Base-by-base conservation (phyloP, 208 protist species). In the Trypanosoma platydactyli region DNA sequence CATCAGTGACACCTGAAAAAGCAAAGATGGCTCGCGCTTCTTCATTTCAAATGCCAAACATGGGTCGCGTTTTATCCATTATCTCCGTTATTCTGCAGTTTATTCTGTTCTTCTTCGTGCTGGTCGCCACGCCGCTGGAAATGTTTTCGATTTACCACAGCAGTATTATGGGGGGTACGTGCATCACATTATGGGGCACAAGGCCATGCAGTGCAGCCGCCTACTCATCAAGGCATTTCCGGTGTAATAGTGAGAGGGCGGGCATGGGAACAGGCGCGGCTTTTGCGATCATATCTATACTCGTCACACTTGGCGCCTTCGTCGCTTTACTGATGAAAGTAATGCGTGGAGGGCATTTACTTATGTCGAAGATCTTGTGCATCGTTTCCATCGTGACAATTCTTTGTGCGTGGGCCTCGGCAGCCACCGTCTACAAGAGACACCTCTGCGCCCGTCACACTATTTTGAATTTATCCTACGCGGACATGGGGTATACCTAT, bases 201-300 rank as follows among this genome's bases (percentile, higher is more conserved):
- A 70, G 69, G 16, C n/a, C 30, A 35, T 85, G 76, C 52, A 64
- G 62, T 22, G 11, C 18, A 5, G 1, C 29, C 29, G 29, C 25
- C 3, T 58, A 58, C 35, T 42, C 16, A 1, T 7, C 18, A 1
- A 24, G 53, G n/a, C 5, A 58, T 4, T 58, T 58, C 20, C 4
- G 53, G 3, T 58, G 53, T 13, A 20, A 0, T 6, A 20, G 18
- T 22, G 59, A 65, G 0, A 56, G 70, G 33, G 41, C 44, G 7
- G 70, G 62, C 7, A 81, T 81, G 76, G 62, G 52, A 38, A 59
- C 63, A 15, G 80, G 69, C 5, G 61, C 63, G 27, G 68, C 68
- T 60, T 85, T 81, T 54, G 45, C 71, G 42, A 77, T 81, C 48
- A 65, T 85, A 54, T 73, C 76, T 42, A 85, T 82, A 49, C 65